Percentiles rank a stretch among this genome's conserved stretches.
Conservation (phyloP, 352 stramenopile species). For the Phytophthora hibernalis region DNA sequence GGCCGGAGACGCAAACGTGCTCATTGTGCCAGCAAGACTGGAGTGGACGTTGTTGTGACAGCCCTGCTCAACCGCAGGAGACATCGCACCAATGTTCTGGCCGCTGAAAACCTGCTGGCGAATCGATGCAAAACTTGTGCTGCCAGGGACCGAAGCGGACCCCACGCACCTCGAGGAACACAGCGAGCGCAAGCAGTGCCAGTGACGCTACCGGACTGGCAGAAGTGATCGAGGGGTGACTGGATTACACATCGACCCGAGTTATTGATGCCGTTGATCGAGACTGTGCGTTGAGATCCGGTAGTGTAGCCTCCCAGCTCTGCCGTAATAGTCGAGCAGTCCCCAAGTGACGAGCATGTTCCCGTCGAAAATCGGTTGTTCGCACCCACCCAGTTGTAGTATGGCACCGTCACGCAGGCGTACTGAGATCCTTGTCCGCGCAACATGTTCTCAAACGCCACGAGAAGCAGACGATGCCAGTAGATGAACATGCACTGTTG, state of each 20-base stretch:
- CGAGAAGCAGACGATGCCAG: constrained; percentile 77
- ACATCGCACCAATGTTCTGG: constrained; percentile 65
- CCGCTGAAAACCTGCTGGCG: constrained; percentile 56
- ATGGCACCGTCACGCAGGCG: constrained; percentile 79
- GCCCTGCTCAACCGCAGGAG: constrained; percentile 47
- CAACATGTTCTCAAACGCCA: constrained; percentile 87
- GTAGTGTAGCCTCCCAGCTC: constrained; percentile 51
- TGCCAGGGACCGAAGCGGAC: constrained; percentile 33
- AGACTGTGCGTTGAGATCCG: constrained; percentile 25
- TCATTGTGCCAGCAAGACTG: constrained; percentile 56
- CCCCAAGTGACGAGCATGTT: constrained; percentile 49
- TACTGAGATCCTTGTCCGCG: constrained; percentile 56
- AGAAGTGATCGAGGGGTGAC: constrained; percentile 64
- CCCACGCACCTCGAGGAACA: constrained; percentile 60
- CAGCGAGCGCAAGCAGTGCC: constrained; percentile 45
- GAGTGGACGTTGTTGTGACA: constrained; percentile 72
- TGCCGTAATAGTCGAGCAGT: constrained; percentile 51
- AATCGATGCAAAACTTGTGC: constrained; percentile 53
- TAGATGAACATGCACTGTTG: constrained; percentile 84
- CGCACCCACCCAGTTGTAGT: constrained; percentile 79
- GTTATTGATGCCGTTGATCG: constrained; percentile 55
- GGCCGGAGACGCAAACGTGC: constrained; percentile 49
- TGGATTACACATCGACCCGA: constrained; percentile 48
- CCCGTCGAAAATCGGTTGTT: constrained; percentile 45
- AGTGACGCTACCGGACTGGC: constrained; percentile 36